A percentile compares a stretch with the other conserved stretches of the same genome.
These are phyloP conservation scores for Arthrobotrys entomopaga DNA, from an alignment of 2,329 filamentous ascomycete species.

Conservation along the genomic window DNA sequence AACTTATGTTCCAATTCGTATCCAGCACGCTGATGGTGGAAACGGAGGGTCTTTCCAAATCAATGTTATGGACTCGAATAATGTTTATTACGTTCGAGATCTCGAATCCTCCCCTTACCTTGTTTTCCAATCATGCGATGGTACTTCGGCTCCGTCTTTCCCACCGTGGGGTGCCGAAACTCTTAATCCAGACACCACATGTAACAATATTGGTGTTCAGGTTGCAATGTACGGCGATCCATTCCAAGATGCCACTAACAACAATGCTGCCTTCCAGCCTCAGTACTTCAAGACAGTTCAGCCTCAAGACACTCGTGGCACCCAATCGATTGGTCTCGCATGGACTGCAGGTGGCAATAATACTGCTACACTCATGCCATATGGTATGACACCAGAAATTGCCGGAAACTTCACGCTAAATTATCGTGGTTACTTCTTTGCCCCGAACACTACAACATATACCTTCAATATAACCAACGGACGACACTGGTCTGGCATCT, in stretches of 20 bases:
- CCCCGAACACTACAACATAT: constrained; percentile 7
- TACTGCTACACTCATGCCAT: constrained; percentile 6
- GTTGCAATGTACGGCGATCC: constrained; percentile 22
- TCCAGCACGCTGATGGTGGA: constrained; percentile 18
- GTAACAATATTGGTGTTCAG: constrained; percentile 6
- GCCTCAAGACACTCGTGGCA: constrained; percentile 2
- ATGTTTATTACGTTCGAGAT: constrained; percentile 7
- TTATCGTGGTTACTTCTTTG: constrained; percentile 23
- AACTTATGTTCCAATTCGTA: constrained; percentile 1
- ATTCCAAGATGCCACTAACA: constrained; percentile 4
- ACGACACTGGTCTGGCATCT: constrained; percentile 10
- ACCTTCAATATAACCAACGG: constrained; percentile 7
- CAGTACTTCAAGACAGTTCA: constrained; percentile 14
- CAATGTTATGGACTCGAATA: neutral
- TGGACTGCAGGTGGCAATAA: neutral
- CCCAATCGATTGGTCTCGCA: neutral
- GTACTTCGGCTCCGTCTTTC: neutral
- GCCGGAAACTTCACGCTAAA: constrained; percentile 10
- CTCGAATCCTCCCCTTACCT: constrained; percentile 5
- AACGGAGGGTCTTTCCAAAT: neutral
- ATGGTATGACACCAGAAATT: constrained; percentile 14
- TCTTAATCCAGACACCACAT: constrained; percentile 5
- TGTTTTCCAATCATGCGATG: constrained; percentile 1
- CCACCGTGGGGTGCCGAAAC: constrained; percentile 19
- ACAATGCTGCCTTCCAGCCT: constrained; percentile 1